Conservation (phyloP, 2,329 filamentous ascomycete genomes). For the Exophiala alcalophila region DNA sequence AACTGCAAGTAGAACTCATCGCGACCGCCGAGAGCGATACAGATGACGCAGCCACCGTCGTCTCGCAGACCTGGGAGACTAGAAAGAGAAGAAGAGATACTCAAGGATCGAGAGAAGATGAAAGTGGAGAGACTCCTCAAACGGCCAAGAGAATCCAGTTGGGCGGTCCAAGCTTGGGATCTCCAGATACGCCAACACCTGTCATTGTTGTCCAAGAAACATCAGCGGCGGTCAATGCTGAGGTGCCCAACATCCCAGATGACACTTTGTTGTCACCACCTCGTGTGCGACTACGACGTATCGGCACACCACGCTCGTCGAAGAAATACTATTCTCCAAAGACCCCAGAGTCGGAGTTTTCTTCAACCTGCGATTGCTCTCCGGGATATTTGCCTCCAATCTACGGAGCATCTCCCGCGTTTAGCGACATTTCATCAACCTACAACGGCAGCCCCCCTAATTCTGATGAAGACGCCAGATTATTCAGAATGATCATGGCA, state of each 20-base stretch:
- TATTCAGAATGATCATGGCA: constrained; percentile 16
- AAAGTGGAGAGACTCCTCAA: neutral
- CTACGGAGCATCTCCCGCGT: constrained; percentile 7
- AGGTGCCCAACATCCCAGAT: constrained; percentile 12
- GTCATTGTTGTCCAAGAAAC: constrained; percentile 21
- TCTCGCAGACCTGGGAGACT: constrained; percentile 6
- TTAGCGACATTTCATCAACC: constrained; percentile 17
- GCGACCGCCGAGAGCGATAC: constrained; percentile 13
- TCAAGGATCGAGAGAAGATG: constrained; percentile 7
- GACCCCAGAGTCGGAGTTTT: constrained; percentile 13
- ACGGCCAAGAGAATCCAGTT: constrained; percentile 9
- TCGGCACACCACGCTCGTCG: constrained; percentile 12
- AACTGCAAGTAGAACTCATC: constrained; percentile 9
- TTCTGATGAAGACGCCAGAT: constrained; percentile 5
- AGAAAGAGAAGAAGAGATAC: constrained; percentile 14
- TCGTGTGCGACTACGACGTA: constrained; percentile 15
- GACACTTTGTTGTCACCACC: constrained; percentile 17
- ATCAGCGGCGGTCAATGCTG: constrained; percentile 4
- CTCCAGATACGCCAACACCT: constrained; percentile 13
- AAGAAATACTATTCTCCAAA: constrained; percentile 1
- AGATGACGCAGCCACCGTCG: constrained; percentile 3
- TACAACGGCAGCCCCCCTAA: constrained; percentile 12
- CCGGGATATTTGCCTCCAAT: constrained; percentile 6
- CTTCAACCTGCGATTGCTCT: constrained; percentile 16
- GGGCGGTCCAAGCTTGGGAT: constrained; percentile 11